Evolutionary conservation across 768 basidiomycete genomes (phyloP), one percentile per base, ranked within the genome.

Genomic region (Lyophyllum shimeji): DNA sequence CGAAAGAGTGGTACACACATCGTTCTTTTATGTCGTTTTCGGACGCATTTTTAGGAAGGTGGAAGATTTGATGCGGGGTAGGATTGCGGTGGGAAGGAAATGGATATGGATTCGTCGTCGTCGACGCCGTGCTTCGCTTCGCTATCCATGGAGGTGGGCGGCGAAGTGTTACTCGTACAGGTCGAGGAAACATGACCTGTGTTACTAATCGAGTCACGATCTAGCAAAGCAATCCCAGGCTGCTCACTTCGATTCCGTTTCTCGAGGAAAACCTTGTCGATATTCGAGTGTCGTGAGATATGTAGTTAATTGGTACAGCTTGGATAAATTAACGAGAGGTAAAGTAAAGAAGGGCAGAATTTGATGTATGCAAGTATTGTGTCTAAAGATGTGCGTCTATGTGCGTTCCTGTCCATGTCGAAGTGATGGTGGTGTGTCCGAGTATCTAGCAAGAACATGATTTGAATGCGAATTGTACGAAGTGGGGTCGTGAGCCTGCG

Each of bases 1-100:
- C 25, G 42, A 53, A 13, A 49, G 20, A 27, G n/a, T 50, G 18
- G 17, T 17, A 76, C 76, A 58, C 62, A 84, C 84, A 86, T 63
- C 84, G 74, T 24, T 76, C 70, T 68, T 86, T 86, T 59, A 86
- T 77, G 50, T 85, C 81, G 4, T 64, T 61, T 54, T 77, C 76
- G 0, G 79, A 74, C 12, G 84, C 85, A 50, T 72, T 76, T 43
- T 65, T 67, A 12, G 84, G 79, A 33, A 86, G 71, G 63, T 86
- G 85, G 60, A 86, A 86, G 43, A 86, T 81, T 65, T 85, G 82
- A 63, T 85, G 80, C 1, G 85, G 82, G 18, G 79, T 82, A 7
- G 84, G 84, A 63, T 80, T 74, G 21, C 71, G 63, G 46, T 75
- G 73, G 1, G 70, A 62, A 11, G 84, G 84, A 52, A 76, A 86